Evolutionary conservation across 2,329 filamentous ascomycete species (phyloP), one percentile per base, ranked within the genome.

Genomic region (Zymoseptoria crescenta): DNA sequence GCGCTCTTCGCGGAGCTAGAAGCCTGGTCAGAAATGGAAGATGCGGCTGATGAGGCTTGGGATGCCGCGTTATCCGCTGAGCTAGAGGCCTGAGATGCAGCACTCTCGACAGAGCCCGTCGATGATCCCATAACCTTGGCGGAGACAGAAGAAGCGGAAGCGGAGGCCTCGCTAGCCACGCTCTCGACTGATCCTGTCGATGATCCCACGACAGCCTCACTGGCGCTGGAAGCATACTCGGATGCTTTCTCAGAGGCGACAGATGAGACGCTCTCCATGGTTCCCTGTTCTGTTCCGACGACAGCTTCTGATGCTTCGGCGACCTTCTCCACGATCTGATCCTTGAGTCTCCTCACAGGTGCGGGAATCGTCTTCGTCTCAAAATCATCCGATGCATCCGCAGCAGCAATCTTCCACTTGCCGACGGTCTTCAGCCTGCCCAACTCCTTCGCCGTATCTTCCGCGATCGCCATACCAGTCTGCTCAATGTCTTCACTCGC

Each of bases 371-470:
- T 77, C 55, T 86, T 86, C 52, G 83, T 85, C 53, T 87, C 86
- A 68, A 96, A 97, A 71, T 96, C 86, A 55, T 94, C 86, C 10
- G 84, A 87, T 2, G 81, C 77, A 71, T 97, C 93, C 41, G 81
- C 77, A 7, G 89, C 86, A 45, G 81, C 79, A 49, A 96, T 83
- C 77, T 97, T 97, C 87, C 88, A 95, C 60, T 81, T 81, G 7
- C 88, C 89, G 59, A 94, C 88, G 64, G 92, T 85, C 80, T 94
- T 96, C 30, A 99, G 79, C 49, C 87, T 82, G 35, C 80, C 81
- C 27, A 99, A 81, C 72, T 97, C 90, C 68, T 85, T 86, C 16
- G 92, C 93, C 19, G 91, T 87, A 30, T 84, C 77, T 59, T 91
- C 86, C 4, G 94, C 91, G 60, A 89, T 78, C 19, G 80, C 79